Base-by-base conservation (phyloP, 208 protist species). In the Trypanosoma boissoni region DNA sequence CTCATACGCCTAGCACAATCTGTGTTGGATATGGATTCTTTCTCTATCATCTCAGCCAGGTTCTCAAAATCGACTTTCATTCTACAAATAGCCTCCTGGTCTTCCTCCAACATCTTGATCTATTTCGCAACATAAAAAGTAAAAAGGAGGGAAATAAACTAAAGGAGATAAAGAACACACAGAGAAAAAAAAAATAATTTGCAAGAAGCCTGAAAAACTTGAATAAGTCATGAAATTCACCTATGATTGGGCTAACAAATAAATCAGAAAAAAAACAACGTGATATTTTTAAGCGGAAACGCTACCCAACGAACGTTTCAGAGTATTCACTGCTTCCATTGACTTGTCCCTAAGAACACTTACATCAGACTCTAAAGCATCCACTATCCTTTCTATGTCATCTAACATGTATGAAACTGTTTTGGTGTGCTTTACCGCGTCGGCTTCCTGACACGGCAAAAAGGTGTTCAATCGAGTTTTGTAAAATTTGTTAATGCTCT, bases 41-140 rank as follows among this genome's bases (percentile, higher is more conserved):
- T 80, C 32, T 91, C 76, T 5, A 68, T 69, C 21, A 84, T 53
- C 31, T 85, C 68, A 4, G 83, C 81, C n/a, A 95, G 66, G 0
- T 66, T 74, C 63, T 92, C 85, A 70, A 95, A 92, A 56, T 95
- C 83, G 10, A 76, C 78, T 69, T 92, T 91, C 83, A 95, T 88
- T 34, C 62, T 68, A 32, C 76, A 74, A 49, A 95, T 82, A 8
- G 85, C 83, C 43, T 91, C 78, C 7, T 76, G 67, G 56, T 95
- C 88, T 41, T 91, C 83, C 36, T 89, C 79, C 26, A 92, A 39
- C 85, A 92, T 95, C 18, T 24, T 52, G 18, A 34, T 27, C 2
- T 27, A 9, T 3, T n/a, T 49, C n/a, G 27, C 14, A 2, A 36
- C 14, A 48, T 23, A 57, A 24, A 24, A 57, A 57, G 21, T 9